These are phyloP conservation scores for Fusarium tuaranense DNA, from an alignment of 2,329 filamentous ascomycete species.

Conservation along the genomic window DNA sequence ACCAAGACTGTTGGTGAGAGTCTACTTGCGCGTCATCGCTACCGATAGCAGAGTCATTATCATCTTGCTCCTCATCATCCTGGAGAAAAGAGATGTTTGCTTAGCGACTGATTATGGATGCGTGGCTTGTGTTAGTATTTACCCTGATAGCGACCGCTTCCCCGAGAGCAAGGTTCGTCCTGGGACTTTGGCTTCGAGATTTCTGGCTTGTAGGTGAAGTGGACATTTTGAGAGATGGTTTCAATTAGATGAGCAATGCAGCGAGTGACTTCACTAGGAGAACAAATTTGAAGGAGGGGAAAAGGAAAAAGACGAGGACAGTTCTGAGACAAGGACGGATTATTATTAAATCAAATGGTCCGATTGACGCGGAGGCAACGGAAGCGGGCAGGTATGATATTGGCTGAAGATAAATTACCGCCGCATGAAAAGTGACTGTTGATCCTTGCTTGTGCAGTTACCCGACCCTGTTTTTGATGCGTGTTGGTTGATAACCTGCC, in stretches of 20 bases:
- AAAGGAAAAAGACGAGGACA: neutral
- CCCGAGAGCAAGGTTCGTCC: neutral
- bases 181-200: neutral
- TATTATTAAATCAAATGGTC: neutral
- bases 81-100: neutral
- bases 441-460: neutral
- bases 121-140: neutral
- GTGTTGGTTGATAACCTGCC: neutral
- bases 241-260: neutral
- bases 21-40: constrained; percentile 5
- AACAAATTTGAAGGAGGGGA: neutral
- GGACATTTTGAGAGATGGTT: neutral
- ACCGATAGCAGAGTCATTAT: neutral
- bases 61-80: neutral
- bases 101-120: neutral
- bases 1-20: neutral
- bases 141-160: neutral
- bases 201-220: neutral
- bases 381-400: constrained; percentile 1
- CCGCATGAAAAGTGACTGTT: neutral
- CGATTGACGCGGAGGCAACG: neutral
- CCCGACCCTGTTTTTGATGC: neutral
- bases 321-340: neutral
- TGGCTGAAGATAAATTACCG: neutral
- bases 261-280: neutral